phyloP scores from a whole-genome alignment of 306 rosid genomes.

The Carpinus viminea region DNA sequence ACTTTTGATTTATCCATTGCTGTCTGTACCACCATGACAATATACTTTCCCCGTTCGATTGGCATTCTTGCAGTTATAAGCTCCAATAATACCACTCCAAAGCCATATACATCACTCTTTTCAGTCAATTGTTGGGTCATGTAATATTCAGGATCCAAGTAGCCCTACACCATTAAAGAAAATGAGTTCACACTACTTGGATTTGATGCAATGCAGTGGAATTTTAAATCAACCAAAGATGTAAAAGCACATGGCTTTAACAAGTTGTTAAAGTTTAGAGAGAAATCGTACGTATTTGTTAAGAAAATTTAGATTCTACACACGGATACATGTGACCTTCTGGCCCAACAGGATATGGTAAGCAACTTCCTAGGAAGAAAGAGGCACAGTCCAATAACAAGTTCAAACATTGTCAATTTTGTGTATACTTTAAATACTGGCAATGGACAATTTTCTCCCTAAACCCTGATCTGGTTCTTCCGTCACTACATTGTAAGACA shows the following conservation, averaged over 20 bases:
- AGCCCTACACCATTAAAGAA: constrained; percentile 40
- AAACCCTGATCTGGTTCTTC: too few species aligned
- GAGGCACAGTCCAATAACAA: not conserved
- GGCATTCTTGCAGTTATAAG: constrained; percentile 45
- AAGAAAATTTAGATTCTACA: not conserved
- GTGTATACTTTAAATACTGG: not conserved
- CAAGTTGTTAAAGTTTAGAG: not conserved
- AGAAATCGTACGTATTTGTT: not conserved
- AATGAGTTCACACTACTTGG: not conserved
- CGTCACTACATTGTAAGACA: too few species aligned
- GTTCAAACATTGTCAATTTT: not conserved
- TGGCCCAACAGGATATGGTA: not conserved
- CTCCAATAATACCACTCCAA: constrained; percentile 51
- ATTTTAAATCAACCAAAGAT: not conserved
- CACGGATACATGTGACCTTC: not conserved
- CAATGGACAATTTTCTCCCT: not conserved
- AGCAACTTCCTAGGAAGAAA: not conserved
- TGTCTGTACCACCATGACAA: constrained; percentile 36
- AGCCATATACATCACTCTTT: constrained; percentile 54
- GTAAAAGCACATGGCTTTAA: not conserved
- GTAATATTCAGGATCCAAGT: constrained; percentile 55
- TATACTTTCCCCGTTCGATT: constrained; percentile 38
- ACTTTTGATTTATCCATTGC: constrained; percentile 32
- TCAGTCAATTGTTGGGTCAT: constrained; percentile 43
- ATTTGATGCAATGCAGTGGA: not conserved